phyloP scores from a whole-genome alignment of 1,139 yeast genomes.

The Blastobotrys apis region DNA sequence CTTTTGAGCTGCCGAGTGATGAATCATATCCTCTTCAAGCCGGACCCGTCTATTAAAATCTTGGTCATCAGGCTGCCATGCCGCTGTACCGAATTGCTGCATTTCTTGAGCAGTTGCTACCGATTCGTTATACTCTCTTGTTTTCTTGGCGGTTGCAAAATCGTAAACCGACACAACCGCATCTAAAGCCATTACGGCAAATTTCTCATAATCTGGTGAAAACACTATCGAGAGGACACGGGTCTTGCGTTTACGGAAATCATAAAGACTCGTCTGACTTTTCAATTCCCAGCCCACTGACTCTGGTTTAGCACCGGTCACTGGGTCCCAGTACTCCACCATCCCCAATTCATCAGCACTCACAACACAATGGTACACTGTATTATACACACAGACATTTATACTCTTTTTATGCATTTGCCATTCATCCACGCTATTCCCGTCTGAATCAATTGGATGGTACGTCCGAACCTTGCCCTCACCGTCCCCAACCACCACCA shows the following conservation, averaged over 20 bases:
- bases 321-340: constrained; percentile 44
- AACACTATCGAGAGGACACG: constrained; percentile 28
- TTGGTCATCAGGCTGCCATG: constrained; percentile 25
- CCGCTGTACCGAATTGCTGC: constrained; percentile 30
- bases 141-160: constrained; percentile 37
- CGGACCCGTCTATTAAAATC: constrained; percentile 34
- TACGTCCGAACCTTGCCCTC: constrained; percentile 29
- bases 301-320: constrained; percentile 24
- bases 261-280: constrained; percentile 43
- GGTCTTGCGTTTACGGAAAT: constrained; percentile 37
- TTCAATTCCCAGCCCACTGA: constrained; percentile 37
- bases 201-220: constrained; percentile 30
- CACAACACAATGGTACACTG: constrained; percentile 36
- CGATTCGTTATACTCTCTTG: constrained; percentile 37
- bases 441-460: constrained; percentile 7
- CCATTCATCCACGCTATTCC: constrained; percentile 16
- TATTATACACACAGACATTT: constrained; percentile 33
- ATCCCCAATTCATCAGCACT: constrained; percentile 42
- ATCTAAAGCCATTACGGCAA: constrained; percentile 37
- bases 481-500: constrained; percentile 31
- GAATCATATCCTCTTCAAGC: constrained; percentile 30
- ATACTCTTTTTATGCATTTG: constrained; percentile 37
- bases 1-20: constrained; percentile 16
- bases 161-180: constrained; percentile 37
- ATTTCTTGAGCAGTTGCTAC: constrained; percentile 28